Conservation (phyloP, 306 rosid species). For the Lupinus albus region DNA sequence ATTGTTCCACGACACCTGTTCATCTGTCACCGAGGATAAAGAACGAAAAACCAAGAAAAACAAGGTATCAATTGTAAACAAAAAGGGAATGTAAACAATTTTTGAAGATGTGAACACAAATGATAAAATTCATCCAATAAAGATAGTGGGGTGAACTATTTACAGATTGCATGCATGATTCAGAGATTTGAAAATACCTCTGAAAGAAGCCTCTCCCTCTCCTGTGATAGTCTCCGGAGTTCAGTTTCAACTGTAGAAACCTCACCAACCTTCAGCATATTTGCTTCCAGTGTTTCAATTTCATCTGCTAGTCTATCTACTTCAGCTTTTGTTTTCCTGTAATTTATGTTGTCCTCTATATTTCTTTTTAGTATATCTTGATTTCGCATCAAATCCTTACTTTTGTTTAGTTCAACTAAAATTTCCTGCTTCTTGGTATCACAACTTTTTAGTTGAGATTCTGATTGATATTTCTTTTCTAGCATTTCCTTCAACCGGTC, state of each 20-base stretch:
- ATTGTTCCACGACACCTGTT: conserved; percentile 79
- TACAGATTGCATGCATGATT: conserved; percentile 25
- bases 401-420: conserved; percentile 58
- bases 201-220: conserved; percentile 79
- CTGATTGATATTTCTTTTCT: conserved; percentile 61
- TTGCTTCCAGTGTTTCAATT: conserved; percentile 79
- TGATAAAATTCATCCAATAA: conserved; percentile 20
- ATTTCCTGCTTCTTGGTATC: conserved; percentile 65
- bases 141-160: conserved; percentile 1
- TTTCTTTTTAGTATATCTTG: conserved; percentile 68
- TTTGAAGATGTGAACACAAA: conserved; percentile 19
- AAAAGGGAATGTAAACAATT: conserved; percentile 28
- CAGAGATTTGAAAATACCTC: conserved; percentile 61
- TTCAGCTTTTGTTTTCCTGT: conserved; percentile 80
- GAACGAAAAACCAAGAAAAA: conserved; percentile 22
- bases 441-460: conserved; percentile 68
- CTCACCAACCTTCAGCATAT: conserved; percentile 65
- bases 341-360: conserved; percentile 78
- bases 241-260: conserved; percentile 59
- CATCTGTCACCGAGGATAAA: conserved; percentile 49
- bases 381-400: conserved; percentile 57
- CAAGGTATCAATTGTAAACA: conserved; percentile 29
- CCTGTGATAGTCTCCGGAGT: conserved; percentile 65
- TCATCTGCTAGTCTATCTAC: conserved; percentile 68
- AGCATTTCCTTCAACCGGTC: conserved; percentile 72